Base-by-base conservation (phyloP, 2,329 filamentous ascomycete species). In the Fusarium dimerum region DNA sequence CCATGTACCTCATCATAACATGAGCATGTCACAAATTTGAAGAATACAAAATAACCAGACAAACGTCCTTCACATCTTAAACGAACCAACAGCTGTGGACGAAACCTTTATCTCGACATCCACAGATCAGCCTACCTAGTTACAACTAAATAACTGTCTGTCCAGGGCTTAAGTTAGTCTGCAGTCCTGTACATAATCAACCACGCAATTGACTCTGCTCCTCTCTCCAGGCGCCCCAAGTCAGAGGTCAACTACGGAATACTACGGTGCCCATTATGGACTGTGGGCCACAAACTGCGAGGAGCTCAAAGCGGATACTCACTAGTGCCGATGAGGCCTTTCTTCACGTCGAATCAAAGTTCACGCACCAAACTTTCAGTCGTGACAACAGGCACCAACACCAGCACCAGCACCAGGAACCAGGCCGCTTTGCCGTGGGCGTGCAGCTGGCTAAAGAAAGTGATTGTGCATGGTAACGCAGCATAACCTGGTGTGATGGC, bases 281-380 rank as follows among this genome's bases (percentile, higher is more conserved):
- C 11, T 36, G 61, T 58, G 53, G 57, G 48, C 45, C 61, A 49
- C 34, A 11, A 38, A 56, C 51, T 66, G 58, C 61, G 64, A 47
- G 47, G 51, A 55, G 63, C 58, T 64, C 50, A 51, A 63, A 63
- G 45, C 45, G 54, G 58, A 43, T 50, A 60, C 49, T 48, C 56
- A 44, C 51, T 56, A 57, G 49, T 63, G 57, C 56, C 56, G 51
- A 45, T 45, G 47, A 49, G 38, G 52, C 62, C 63, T 57, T 63
- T 61, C 57, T 50, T 59, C 50, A 47, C 54, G 54, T 56, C 45
- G 51, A 48, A 50, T 59, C 54, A 51, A 45, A 53, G 62, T 62
- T 65, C 54, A 41, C 55, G 56, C 61, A 62, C 55, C 56, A 55
- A 52, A 16, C 50, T 48, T 40, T 38, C 43, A 30, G 40, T 15